These are phyloP conservation scores for Gomphus bonarii DNA, from an alignment of 1,284 basidiomycete species.

Conservation along the genomic window DNA sequence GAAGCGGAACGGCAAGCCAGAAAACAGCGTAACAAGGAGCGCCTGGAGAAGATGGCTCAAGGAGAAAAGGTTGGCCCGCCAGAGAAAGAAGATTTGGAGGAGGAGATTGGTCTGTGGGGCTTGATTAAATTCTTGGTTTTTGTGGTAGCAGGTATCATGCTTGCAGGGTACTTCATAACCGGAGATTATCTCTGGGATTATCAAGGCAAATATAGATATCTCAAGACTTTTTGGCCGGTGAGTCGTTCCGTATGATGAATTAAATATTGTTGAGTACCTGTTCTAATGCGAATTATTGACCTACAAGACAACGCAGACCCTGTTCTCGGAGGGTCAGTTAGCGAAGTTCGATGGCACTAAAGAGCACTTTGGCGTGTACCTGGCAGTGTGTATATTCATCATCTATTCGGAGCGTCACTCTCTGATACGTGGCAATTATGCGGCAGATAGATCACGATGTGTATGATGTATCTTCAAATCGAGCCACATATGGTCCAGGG, in stretches of 20 bases:
- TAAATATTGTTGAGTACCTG: not conserved
- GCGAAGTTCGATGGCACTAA: slow-evolving; percentile 66
- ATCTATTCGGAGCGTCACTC: not conserved
- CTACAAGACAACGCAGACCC: slow-evolving; percentile 41
- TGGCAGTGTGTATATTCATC: slow-evolving; percentile 51
- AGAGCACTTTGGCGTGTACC: slow-evolving; percentile 60
- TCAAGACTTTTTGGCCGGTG: slow-evolving; percentile 56
- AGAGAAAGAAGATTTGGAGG: slow-evolving; percentile 43
- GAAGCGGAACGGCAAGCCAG: slow-evolving; percentile 54
- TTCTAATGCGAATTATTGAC: slow-evolving; percentile 6
- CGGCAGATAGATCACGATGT: slow-evolving; percentile 84
- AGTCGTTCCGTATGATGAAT: slow-evolving; percentile 17
- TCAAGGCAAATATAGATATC: slow-evolving; percentile 44
- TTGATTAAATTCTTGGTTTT: slow-evolving; percentile 61
- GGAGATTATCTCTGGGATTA: slow-evolving; percentile 75
- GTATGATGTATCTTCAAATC: slow-evolving; percentile 76
- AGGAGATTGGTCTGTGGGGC: slow-evolving; percentile 53
- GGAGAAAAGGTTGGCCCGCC: slow-evolving; percentile 60
- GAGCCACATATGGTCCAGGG: slow-evolving; percentile 81
- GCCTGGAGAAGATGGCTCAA: slow-evolving; percentile 59
- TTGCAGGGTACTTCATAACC: slow-evolving; percentile 73
- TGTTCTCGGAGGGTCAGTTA: slow-evolving; percentile 68
- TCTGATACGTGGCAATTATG: not conserved
- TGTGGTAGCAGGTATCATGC: slow-evolving; percentile 36
- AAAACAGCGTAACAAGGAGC: slow-evolving; percentile 58